Evolutionary conservation across 2,329 filamentous ascomycete genomes (phyloP), one percentile per base, ranked within the genome.

Genomic region (Exophiala calicioides): DNA sequence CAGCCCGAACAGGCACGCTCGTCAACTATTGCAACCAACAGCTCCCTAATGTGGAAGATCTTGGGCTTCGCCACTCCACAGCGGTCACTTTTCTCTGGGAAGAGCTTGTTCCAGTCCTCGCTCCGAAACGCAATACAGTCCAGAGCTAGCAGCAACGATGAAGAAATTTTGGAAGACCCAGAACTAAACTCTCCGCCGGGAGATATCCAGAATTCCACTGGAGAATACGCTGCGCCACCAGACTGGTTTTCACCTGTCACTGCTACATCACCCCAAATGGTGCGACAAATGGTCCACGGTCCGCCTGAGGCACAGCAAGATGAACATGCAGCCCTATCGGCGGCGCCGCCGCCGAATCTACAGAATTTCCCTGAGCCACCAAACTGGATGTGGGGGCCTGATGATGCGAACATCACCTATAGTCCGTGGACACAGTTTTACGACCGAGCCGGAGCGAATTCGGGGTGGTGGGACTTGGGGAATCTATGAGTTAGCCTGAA

Each of bases 11-110:
- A 10, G 7, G 71, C 75, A 46, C 72, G 75, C 52, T 77, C 74
- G 74, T 71, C 75, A 62, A 73, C 72, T 34, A 76, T 77, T 33
- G 71, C 76, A 53, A 72, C 77, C 26, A 77, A 72, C 47, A 72
- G 77, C 1, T 71, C 73, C 1, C 56, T 77, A 3, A 77, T 77
- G 75, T 77, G 74, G 75, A 71, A 75, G 29, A 70, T 77, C 6
- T 58, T 77, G 4, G 72, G 75, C 42, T 71, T 76, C 56, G 74
- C 71, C 55, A 2, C 62, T 68, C 1, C 60, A 60, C 0, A 62
- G 66, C 2, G 68, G 71, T 2, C 59, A 77, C 2, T 62, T 77
- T 2, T 68, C 73, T 44, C 57, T 65, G 1, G 72, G 72, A 0
- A 66, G 76, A 3, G 62, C 67, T 0, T 63, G 67, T 0, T 47